Evolutionary conservation across 306 rosid genomes (phyloP).

Genomic region (Cercis canadensis): DNA sequence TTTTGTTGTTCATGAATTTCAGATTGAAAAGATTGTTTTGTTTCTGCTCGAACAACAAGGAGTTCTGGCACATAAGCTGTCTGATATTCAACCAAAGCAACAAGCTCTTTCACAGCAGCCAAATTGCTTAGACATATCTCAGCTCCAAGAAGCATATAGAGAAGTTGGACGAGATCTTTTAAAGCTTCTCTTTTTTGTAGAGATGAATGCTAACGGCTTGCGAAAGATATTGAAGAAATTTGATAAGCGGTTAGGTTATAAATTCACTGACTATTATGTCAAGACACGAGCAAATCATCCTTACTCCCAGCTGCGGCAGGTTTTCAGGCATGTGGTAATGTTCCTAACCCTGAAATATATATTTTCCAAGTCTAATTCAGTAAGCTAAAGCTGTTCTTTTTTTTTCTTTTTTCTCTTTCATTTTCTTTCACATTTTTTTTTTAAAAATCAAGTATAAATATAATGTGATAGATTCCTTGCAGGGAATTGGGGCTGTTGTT

Average conservation of each 20-base stretch:
- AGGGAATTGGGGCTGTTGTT: slow-evolving; percentile 88
- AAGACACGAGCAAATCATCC: slow-evolving; percentile 99
- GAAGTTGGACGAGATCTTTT: slow-evolving; percentile 79
- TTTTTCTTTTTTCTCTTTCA: neutral
- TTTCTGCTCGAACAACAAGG: slow-evolving; percentile 97
- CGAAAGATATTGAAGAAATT: slow-evolving; percentile 97
- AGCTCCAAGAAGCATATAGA: slow-evolving; percentile 75
- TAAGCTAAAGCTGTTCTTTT: neutral
- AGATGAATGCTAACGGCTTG: slow-evolving; percentile 91
- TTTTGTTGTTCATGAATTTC: slow-evolving; percentile 36
- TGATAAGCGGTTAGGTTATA: slow-evolving; percentile 85
- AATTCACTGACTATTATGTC: slow-evolving; percentile 87
- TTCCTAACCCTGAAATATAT: neutral
- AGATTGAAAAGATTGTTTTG: slow-evolving; percentile 89
- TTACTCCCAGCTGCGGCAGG: slow-evolving; percentile 95
- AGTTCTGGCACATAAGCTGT: slow-evolving; percentile 75
- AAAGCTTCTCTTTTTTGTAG: slow-evolving; percentile 85
- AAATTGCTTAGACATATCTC: slow-evolving; percentile 55
- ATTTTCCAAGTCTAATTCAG: slow-evolving; percentile 2
- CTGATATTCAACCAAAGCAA: slow-evolving; percentile 63
- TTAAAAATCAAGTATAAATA: neutral
- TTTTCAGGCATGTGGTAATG: slow-evolving; percentile 95
- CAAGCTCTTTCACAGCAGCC: slow-evolving; percentile 64
- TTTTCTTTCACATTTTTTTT: slow-evolving; percentile 2
- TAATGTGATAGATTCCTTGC: slow-evolving; percentile 34